A percentile compares a stretch with the other conserved stretches of the same genome.
Evolutionary conservation across 2,329 filamentous ascomycete species (phyloP).

Genomic region (Trichoderma pleuroti): DNA sequence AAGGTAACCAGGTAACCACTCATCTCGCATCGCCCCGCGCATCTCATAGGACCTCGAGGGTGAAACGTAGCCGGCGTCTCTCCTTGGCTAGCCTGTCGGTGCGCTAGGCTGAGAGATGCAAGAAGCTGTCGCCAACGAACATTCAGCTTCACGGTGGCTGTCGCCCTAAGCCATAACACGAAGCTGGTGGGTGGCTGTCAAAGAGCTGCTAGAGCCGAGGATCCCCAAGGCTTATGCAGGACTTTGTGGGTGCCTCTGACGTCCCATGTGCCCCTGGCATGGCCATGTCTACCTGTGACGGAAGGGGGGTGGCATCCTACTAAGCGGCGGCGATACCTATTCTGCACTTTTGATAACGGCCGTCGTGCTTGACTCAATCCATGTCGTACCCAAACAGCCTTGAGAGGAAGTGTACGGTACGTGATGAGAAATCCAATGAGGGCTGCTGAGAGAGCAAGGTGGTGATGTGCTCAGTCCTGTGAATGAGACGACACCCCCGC

Average conservation of each 20-base stretch:
- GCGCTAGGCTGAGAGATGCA: conserved; percentile 2
- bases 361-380: background rate
- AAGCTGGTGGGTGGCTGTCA: conserved; percentile 4
- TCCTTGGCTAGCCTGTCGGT: background rate
- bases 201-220: background rate
- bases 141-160: conserved; percentile 7
- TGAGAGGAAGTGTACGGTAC: background rate
- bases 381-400: background rate
- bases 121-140: background rate
- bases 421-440: background rate
- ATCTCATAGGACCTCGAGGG: background rate
- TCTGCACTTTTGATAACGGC: background rate
- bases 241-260: conserved; percentile 3
- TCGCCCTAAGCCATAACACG: background rate
- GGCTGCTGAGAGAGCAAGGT: background rate
- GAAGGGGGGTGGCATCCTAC: background rate
- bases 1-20: background rate
- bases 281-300: background rate
- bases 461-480: background rate
- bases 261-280: conserved; percentile 6
- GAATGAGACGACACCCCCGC: background rate
- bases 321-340: background rate
- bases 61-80: background rate
- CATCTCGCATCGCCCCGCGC: background rate
- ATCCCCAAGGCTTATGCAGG: conserved; percentile 14